phyloP scores from a whole-genome alignment of 1,284 basidiomycete genomes.

The Fomitopsis betulina region DNA sequence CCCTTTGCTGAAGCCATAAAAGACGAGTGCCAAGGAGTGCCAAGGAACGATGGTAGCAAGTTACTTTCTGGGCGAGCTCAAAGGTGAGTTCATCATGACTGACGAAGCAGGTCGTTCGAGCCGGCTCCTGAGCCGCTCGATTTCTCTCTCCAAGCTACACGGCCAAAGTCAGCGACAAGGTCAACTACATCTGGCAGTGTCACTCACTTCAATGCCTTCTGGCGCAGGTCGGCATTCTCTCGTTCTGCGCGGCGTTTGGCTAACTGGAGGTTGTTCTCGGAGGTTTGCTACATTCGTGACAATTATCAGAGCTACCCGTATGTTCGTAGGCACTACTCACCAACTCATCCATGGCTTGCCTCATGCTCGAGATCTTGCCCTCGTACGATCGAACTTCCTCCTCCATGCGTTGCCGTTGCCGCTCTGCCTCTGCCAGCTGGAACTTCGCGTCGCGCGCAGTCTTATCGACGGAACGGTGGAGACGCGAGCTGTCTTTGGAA shows the following conservation, averaged over 20 bases:
- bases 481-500: conserved; percentile 43
- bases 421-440: conserved; percentile 56
- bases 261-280: conserved; percentile 60
- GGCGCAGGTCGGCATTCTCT: conserved; percentile 69
- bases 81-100: conserved; percentile 27
- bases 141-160: conserved; percentile 59
- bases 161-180: conserved; percentile 19
- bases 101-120: conserved; percentile 34
- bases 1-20: background rate
- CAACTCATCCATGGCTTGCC: conserved; percentile 54
- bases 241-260: conserved; percentile 73
- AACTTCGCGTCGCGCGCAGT: conserved; percentile 47
- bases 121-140: conserved; percentile 65
- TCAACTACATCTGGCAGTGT: background rate
- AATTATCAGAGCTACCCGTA: background rate
- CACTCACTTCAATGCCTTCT: conserved; percentile 62
- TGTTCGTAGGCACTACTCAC: conserved; percentile 32
- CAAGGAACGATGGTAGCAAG: background rate
- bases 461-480: conserved; percentile 49
- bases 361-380: conserved; percentile 48
- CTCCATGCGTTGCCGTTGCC: conserved; percentile 55
- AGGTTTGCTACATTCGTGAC: conserved; percentile 53
- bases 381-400: conserved; percentile 61
- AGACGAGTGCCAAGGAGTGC: background rate
- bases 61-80: conserved; percentile 28